These are phyloP conservation scores for Clavaria fumosa DNA, from an alignment of 768 basidiomycete species.

Conservation along the genomic window DNA sequence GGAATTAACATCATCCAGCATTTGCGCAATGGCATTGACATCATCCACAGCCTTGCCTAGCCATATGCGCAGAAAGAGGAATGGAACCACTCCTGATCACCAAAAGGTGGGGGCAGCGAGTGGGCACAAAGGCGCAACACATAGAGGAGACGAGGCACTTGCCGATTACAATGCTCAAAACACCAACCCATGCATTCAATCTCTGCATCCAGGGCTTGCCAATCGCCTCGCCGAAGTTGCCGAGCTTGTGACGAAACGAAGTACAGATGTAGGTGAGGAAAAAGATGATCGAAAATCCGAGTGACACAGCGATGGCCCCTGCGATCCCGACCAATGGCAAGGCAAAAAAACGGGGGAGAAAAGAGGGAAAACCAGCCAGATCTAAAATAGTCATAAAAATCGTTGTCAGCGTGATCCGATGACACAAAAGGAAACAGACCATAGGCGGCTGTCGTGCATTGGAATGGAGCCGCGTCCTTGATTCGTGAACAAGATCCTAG, in stretches of 20 bases:
- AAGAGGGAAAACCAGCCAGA: conserved; percentile 42
- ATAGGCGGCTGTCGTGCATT: conserved; percentile 50
- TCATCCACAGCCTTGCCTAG: conserved; percentile 67
- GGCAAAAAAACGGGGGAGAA: conserved; percentile 38
- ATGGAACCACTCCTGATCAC: conserved; percentile 52
- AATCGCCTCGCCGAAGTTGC: conserved; percentile 29
- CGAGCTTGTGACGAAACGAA: conserved; percentile 51
- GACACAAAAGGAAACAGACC: conserved; percentile 22
- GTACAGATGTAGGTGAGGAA: conserved; percentile 50
- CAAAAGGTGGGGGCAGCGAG: no score
- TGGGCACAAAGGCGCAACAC: no score
- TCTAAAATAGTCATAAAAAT: conserved; percentile 26
- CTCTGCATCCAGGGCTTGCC: conserved; percentile 45
- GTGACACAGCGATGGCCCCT: conserved; percentile 44
- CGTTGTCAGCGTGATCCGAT: background rate
- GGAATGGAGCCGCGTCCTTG: conserved; percentile 31
- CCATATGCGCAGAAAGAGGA: conserved; percentile 65
- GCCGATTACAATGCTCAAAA: conserved; percentile 67
- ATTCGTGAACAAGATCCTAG: conserved; percentile 54
- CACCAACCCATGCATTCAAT: conserved; percentile 56
- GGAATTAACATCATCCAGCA: no score
- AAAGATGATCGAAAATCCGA: conserved; percentile 44
- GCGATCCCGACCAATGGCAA: conserved; percentile 49
- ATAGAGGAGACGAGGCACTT: no score
- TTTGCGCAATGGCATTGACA: no score